phyloP scores from a whole-genome alignment of 192 early-diverging fungal species.

The Funneliformis geosporum region DNA sequence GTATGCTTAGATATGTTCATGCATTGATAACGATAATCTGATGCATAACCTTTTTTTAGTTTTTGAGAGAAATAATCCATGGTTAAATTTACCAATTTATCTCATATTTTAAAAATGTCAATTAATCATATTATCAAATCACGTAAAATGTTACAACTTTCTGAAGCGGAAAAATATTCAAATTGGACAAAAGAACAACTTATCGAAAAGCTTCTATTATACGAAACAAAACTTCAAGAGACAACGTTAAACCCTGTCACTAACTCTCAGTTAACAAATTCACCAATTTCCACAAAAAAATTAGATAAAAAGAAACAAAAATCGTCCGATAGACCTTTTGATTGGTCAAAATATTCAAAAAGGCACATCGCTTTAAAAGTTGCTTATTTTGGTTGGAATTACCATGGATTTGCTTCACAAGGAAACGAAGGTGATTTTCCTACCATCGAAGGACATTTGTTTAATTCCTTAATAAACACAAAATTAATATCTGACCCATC shows the following conservation, averaged over 20 bases:
- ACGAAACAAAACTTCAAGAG: not conserved
- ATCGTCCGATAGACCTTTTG: slow-evolving; percentile 54
- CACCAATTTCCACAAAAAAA: not conserved
- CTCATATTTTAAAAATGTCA: not conserved
- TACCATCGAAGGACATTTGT: slow-evolving; percentile 86
- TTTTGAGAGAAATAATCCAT: not conserved
- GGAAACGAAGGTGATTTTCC: slow-evolving; percentile 54
- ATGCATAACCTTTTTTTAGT: too few relatives aligned
- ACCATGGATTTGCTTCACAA: slow-evolving; percentile 83
- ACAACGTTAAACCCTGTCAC: not conserved
- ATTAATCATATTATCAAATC: not conserved
- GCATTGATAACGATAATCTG: not conserved
- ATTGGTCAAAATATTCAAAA: slow-evolving; percentile 74
- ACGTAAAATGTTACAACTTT: not conserved
- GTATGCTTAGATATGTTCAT: not conserved
- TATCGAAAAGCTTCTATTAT: not conserved
- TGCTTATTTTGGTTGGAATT: slow-evolving; percentile 90
- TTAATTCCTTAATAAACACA: slow-evolving; percentile 74
- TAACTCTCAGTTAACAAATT: not conserved
- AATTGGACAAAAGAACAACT: not conserved
- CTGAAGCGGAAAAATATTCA: not conserved
- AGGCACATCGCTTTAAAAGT: slow-evolving; percentile 84
- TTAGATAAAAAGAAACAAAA: slow-evolving; percentile 9
- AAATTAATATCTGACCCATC: slow-evolving; percentile 71
- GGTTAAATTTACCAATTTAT: too few relatives aligned